Percentiles rank a stretch among this genome's conserved stretches.
These are phyloP conservation scores for Drosera spatulata DNA, from an alignment of 179 eudicot species.

Conservation along the genomic window DNA sequence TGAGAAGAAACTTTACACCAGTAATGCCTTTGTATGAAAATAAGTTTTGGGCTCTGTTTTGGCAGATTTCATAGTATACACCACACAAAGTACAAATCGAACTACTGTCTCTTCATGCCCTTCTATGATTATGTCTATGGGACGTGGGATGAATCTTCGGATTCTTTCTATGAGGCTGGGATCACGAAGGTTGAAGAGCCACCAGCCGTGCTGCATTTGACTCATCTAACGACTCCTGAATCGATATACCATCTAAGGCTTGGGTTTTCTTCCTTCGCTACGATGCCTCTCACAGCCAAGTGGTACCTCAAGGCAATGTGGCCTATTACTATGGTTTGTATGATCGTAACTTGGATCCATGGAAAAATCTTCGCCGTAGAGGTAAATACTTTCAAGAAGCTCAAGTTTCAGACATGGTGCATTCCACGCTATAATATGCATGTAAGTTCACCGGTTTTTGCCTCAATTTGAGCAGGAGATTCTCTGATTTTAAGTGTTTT, in stretches of 20 bases:
- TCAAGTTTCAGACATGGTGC: conserved; percentile 55
- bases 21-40: too few relatives aligned
- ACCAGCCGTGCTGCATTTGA: conserved; percentile 60
- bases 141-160: too few relatives aligned
- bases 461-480: not conserved
- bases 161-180: conserved; percentile 5
- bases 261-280: conserved; percentile 72
- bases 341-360: conserved; percentile 40
- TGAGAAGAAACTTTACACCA: too few relatives aligned
- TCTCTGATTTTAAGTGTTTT: not conserved
- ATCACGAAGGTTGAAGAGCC: conserved; percentile 31
- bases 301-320: conserved; percentile 77
- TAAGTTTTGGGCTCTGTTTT: too few relatives aligned
- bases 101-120: conserved; percentile 84
- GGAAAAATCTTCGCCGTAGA: conserved; percentile 46
- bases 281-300: conserved; percentile 41
- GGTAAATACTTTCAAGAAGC: conserved; percentile 21
- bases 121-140: conserved; percentile 25
- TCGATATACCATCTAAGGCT: conserved; percentile 18
- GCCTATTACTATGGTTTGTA: conserved; percentile 69
- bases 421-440: conserved; percentile 52
- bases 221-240: conserved; percentile 74
- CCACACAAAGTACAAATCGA: conserved; percentile 82
- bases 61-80: conserved; percentile 73
- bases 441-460: conserved; percentile 15